Evolutionary conservation across 805 yeast species (phyloP).

Genomic region (Starmera dryadoides): DNA sequence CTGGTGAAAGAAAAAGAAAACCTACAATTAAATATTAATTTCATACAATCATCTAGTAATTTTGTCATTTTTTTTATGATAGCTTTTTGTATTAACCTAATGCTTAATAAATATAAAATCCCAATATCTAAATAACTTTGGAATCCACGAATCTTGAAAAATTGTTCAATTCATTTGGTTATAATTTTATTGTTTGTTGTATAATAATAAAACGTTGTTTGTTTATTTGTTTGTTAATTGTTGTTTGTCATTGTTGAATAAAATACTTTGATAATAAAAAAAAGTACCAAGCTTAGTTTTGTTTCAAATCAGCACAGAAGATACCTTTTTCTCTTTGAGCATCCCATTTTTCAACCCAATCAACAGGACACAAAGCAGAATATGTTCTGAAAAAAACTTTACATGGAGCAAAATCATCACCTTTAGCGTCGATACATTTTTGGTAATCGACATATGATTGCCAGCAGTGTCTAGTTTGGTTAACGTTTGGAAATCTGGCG

Average conservation of each 20-base stretch:
- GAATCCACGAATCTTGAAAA: too few relatives aligned
- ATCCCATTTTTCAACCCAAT: constrained; percentile 85
- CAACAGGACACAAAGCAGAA: constrained; percentile 77
- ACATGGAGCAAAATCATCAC: constrained; percentile 98
- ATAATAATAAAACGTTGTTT: too few relatives aligned
- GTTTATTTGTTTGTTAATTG: too few relatives aligned
- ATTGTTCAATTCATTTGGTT: too few relatives aligned
- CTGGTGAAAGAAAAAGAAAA: too few relatives aligned
- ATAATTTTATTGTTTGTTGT: too few relatives aligned
- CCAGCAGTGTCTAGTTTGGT: constrained; percentile 98
- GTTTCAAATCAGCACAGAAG: constrained; percentile 42
- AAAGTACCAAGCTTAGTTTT: too few relatives aligned
- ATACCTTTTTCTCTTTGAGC: constrained; percentile 67
- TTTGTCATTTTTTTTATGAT: background rate
- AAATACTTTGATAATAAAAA: too few relatives aligned
- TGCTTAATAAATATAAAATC: background rate
- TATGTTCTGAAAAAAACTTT: constrained; percentile 88
- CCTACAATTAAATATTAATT: background rate
- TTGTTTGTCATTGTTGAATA: too few relatives aligned
- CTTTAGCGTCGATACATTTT: constrained; percentile 94
- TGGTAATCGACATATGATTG: constrained; percentile 97
- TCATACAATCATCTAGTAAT: background rate
- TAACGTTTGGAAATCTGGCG: constrained; percentile 93
- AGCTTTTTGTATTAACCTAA: background rate
- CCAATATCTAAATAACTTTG: background rate